These are phyloP conservation scores for Yarrowia deformans DNA, from an alignment of 805 yeast genomes.

Conservation along the genomic window DNA sequence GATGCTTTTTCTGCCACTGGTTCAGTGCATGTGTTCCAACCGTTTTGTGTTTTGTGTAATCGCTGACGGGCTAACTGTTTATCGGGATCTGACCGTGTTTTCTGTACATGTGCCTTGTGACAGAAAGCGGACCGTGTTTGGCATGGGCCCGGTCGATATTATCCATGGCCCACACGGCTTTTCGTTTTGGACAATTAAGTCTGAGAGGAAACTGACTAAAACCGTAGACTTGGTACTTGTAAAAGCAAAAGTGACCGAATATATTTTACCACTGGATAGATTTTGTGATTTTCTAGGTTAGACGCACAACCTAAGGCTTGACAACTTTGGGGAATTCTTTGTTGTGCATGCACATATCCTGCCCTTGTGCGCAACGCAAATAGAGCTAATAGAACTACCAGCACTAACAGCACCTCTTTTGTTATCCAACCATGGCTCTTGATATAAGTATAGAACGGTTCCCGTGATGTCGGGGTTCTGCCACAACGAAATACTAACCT, in stretches of 20 bases:
- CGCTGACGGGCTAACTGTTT: background rate
- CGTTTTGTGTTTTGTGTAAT: background rate
- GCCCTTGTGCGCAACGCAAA: slow-evolving; percentile 36
- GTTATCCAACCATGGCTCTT: slow-evolving; percentile 7
- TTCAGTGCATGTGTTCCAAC: slow-evolving; percentile 2
- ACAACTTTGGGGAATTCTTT: slow-evolving; percentile 20
- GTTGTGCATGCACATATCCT: slow-evolving; percentile 27
- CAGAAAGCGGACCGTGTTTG: background rate
- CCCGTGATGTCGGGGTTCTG: background rate
- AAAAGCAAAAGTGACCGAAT: slow-evolving; percentile 14
- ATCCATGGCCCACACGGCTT: background rate
- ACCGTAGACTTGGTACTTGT: slow-evolving; percentile 1
- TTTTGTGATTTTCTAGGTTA: slow-evolving; percentile 33
- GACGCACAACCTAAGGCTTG: slow-evolving; percentile 24
- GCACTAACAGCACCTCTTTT: slow-evolving; percentile 33
- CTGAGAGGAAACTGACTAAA: slow-evolving; percentile 12
- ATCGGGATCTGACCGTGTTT: background rate
- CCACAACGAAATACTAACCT: background rate
- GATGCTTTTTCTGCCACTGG: slow-evolving; percentile 7
- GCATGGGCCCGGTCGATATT: background rate
- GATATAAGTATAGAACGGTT: slow-evolving; percentile 20
- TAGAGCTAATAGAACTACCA: slow-evolving; percentile 26
- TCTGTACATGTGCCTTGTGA: background rate
- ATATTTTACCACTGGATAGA: slow-evolving; percentile 6
- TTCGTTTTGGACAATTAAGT: background rate